These are phyloP conservation scores for Rhodomyrtus psidioides DNA, from an alignment of 441 rosid species.

Conservation along the genomic window DNA sequence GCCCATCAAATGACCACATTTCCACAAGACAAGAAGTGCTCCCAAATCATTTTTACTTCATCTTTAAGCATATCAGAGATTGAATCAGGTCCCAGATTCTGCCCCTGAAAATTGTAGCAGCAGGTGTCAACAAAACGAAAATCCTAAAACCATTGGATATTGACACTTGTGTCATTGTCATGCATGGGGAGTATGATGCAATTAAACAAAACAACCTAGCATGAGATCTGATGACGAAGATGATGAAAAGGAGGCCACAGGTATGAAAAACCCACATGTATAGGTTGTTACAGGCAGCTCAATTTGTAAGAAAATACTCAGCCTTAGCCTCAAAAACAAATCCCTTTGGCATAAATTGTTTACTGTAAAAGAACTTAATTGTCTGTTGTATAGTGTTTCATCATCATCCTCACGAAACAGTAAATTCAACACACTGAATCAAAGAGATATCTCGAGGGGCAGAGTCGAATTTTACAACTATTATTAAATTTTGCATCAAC, in stretches of 20 bases:
- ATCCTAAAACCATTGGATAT: not conserved
- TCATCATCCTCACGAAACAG: not conserved
- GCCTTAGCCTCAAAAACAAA: not conserved
- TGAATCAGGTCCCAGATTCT: not conserved
- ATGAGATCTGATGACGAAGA: not conserved
- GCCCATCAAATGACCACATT: not conserved
- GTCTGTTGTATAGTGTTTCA: not conserved
- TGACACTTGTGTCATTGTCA: not conserved
- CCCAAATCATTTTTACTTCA: not conserved
- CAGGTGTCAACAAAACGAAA: not conserved
- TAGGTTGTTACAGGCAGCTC: not conserved
- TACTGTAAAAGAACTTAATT: not conserved
- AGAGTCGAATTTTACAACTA: not conserved
- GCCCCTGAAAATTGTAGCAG: not conserved
- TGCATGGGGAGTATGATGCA: not conserved
- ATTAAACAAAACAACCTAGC: not conserved
- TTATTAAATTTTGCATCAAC: not conserved
- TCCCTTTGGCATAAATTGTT: not conserved
- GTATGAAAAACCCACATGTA: not conserved
- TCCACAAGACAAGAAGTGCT: not conserved
- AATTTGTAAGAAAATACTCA: not conserved
- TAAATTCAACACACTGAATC: not conserved
- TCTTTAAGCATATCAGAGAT: not conserved
- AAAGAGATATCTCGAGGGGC: not conserved
- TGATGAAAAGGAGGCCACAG: not conserved